phyloP scores from a whole-genome alignment of 768 basidiomycete genomes.

The Punctularia strigosozonata region DNA sequence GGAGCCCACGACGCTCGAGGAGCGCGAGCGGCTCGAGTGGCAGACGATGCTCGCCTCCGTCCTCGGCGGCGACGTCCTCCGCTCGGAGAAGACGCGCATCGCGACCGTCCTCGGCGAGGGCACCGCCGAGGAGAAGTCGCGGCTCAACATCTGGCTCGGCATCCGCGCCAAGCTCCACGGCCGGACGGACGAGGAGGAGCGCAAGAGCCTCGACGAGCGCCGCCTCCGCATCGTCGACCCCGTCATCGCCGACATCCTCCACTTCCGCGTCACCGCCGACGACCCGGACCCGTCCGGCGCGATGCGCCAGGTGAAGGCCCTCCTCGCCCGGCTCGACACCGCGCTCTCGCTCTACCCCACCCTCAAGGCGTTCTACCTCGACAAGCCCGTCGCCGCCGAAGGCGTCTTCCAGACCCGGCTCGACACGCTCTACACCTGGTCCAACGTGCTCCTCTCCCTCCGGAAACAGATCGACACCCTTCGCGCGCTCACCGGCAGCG shows the following conservation, averaged over 20 bases:
- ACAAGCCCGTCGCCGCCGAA: constrained; percentile 62
- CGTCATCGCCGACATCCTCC: constrained; percentile 73
- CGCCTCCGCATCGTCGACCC: constrained; percentile 70
- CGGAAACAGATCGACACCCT: constrained; percentile 70
- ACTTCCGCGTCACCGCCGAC: constrained; percentile 56
- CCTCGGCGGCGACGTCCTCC: constrained; percentile 86
- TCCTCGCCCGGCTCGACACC: constrained; percentile 68
- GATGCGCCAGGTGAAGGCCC: constrained; percentile 46
- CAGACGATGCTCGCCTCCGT: constrained; percentile 92
- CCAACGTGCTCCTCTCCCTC: constrained; percentile 77
- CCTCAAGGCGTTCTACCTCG: constrained; percentile 65
- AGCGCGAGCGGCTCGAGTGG: constrained; percentile 86
- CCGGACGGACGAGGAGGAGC: constrained; percentile 73
- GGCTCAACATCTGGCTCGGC: constrained; percentile 76
- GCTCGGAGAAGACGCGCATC: constrained; percentile 89
- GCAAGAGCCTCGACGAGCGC: constrained; percentile 69
- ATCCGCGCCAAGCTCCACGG: constrained; percentile 81
- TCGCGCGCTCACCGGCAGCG: constrained; percentile 89
- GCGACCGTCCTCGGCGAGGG: constrained; percentile 67
- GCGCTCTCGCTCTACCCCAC: constrained; percentile 83
- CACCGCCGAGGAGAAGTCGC: constrained; percentile 56
- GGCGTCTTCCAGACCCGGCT: constrained; percentile 66
- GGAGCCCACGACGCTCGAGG: constrained; percentile 58
- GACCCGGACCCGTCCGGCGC: constrained; percentile 26
- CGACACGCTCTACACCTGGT: constrained; percentile 89